phyloP scores from a whole-genome alignment of 2,329 filamentous ascomycete genomes.

The Ascochyta pisi region DNA sequence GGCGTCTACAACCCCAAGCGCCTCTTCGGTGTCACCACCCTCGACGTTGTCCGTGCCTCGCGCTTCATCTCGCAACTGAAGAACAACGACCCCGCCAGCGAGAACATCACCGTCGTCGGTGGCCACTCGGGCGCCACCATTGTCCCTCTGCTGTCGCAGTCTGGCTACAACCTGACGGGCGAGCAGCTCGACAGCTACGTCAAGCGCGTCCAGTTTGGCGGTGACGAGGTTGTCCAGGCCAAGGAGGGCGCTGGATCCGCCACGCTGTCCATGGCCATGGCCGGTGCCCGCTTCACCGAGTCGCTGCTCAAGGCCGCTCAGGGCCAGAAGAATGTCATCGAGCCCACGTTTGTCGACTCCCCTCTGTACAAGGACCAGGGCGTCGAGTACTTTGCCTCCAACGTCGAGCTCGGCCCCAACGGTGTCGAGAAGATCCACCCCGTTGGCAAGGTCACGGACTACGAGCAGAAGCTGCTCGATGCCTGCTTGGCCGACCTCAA shows the following conservation, averaged over 20 bases:
- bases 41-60: conserved; percentile 96
- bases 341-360: conserved; percentile 97
- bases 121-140: conserved; percentile 99
- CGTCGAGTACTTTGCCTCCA: conserved; percentile 94
- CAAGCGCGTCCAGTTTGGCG: conserved; percentile 97
- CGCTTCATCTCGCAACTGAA: conserved; percentile 98
- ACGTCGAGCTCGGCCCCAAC: conserved; percentile 93
- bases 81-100: conserved; percentile 84
- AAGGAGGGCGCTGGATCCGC: conserved; percentile 98
- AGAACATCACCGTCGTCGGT: conserved; percentile 95
- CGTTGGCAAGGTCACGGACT: conserved; percentile 81
- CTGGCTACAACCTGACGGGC: conserved; percentile 83
- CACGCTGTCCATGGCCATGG: conserved; percentile 98
- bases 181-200: conserved; percentile 78
- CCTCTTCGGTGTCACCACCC: conserved; percentile 98
- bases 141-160: conserved; percentile 95
- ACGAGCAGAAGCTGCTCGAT: conserved; percentile 90
- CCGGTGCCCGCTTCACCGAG: conserved; percentile 85
- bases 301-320: conserved; percentile 89
- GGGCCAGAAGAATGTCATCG: conserved; percentile 92
- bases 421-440: conserved; percentile 94
- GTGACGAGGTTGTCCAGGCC: conserved; percentile 98
- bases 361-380: conserved; percentile 99
- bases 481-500: conserved; percentile 83
- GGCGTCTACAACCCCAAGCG: conserved; percentile 99